phyloP scores from a whole-genome alignment of 495 filamentous ascomycete genomes.

The Lindgomyces ingoldianus region DNA sequence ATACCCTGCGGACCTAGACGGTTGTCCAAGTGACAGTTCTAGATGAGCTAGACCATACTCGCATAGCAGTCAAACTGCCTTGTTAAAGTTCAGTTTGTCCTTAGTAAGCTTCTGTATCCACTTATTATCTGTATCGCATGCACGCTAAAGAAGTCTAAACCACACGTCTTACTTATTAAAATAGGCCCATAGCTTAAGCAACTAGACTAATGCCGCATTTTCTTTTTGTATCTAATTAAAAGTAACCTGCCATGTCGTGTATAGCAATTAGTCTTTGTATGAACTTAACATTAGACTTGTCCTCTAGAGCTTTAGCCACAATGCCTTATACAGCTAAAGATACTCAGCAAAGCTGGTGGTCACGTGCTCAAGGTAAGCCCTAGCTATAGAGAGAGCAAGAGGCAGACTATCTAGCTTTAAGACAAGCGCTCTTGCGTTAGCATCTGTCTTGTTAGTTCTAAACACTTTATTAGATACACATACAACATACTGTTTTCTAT shows the following conservation, averaged over 20 bases:
- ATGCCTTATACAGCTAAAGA: neutral
- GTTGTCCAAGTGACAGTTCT: neutral
- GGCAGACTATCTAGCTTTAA: neutral
- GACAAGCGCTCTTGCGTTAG: neutral
- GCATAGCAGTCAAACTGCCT: neutral
- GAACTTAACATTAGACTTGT: neutral
- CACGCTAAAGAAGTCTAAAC: neutral
- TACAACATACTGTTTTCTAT: neutral
- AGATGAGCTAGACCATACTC: neutral
- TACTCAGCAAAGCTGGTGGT: neutral
- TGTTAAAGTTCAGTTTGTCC: neutral
- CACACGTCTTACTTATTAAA: neutral
- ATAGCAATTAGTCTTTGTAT: neutral
- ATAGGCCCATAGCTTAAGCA: neutral
- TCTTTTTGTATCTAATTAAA: neutral
- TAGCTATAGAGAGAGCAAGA: neutral
- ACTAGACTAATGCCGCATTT: neutral
- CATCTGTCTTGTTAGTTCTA: neutral
- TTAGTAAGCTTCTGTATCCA: neutral
- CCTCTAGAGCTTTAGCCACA: neutral
- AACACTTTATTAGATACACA: neutral
- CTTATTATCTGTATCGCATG: neutral
- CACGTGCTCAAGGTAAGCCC: neutral
- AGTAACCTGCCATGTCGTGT: neutral
- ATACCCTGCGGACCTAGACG: neutral